Base-by-base conservation (phyloP, 1,139 yeast species). In the Yamadazyma aaseri region DNA sequence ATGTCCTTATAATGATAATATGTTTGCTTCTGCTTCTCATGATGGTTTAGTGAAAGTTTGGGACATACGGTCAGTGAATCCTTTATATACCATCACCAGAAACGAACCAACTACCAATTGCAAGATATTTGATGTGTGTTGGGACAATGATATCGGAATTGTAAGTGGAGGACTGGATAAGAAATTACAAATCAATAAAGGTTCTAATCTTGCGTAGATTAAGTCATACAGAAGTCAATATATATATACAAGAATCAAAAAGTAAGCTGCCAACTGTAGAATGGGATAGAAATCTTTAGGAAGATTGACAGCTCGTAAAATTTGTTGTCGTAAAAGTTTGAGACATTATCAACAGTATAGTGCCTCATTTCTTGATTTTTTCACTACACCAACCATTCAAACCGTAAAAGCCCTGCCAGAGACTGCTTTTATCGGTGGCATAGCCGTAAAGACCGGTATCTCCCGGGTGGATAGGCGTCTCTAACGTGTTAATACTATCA, bases 21-120 rank as follows among this genome's bases (percentile, higher is more conserved):
- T 87, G 81, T 75, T 92, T 52, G 79, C 87, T 14, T 85, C 96
- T 6, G 95, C 85, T 12, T 87, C 97, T 10, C 96, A 89, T 56
- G 99, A 92, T 59, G 97, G 97, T 17, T 85, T 96, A 2, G 94
- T 85, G 28, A 82, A 89, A 50, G 84, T 92, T 14, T 92, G 99
- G 99, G 99, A 92, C 59, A 76, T 90, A 9, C 79, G 99, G 52
- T 84, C 96, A 2, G 86, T 81, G 45, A 78, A 81, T 50, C 74
- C 95, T n/a, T 69, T 89, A 64, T 86, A 84, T 58, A 86, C 95
- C n/a, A 79, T 90, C 34, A 76, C 86, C 17, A 76, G 96, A 57
- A 69, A 73, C 21, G 54, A 58, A 20, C 63, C 63, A 13, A 58
- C 46, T 36, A 60, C 44, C 51, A 58, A 69, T 39, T 65, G 73